Conservation (phyloP, 2,329 filamentous ascomycete genomes). For the Rachicladosporium sp. region DNA sequence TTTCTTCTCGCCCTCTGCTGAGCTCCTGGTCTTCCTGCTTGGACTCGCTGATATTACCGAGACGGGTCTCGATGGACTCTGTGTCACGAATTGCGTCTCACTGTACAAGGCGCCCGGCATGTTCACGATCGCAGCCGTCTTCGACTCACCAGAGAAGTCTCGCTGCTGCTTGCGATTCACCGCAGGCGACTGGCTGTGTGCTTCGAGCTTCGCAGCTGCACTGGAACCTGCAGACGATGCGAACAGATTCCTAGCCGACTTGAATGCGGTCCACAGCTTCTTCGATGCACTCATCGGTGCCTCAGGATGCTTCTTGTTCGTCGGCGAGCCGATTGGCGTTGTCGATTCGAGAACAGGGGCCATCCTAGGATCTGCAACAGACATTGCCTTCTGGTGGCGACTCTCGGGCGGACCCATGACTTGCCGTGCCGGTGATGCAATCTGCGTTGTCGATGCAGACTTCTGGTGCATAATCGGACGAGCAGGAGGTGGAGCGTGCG, state of each 20-base stretch:
- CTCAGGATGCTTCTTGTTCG: slow-evolving; percentile 44
- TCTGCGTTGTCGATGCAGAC: slow-evolving; percentile 22
- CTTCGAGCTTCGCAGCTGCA: slow-evolving; percentile 46
- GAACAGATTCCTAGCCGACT: slow-evolving; percentile 74
- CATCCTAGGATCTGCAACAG: slow-evolving; percentile 30
- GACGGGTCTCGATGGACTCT: slow-evolving; percentile 13
- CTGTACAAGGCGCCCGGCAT: slow-evolving; percentile 24
- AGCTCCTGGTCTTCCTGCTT: slow-evolving; percentile 43
- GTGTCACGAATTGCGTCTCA: slow-evolving; percentile 12
- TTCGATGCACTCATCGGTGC: slow-evolving; percentile 77
- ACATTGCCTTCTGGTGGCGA: slow-evolving; percentile 45
- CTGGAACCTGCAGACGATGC: slow-evolving; percentile 56
- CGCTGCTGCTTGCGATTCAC: slow-evolving; percentile 10
- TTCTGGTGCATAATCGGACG: slow-evolving; percentile 23
- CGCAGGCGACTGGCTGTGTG: slow-evolving; percentile 17
- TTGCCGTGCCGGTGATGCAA: slow-evolving; percentile 35
- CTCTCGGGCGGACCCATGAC: slow-evolving; percentile 20
- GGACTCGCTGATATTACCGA: slow-evolving; percentile 19
- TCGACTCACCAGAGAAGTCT: slow-evolving; percentile 9
- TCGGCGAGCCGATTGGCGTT: slow-evolving; percentile 45
- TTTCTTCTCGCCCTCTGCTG: slow-evolving; percentile 51
- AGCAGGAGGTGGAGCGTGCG: slow-evolving; percentile 14
- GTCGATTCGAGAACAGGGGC: slow-evolving; percentile 33
- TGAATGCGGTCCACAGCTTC: slow-evolving; percentile 81
- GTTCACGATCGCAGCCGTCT: slow-evolving; percentile 12